Evolutionary conservation across 2,329 filamentous ascomycete species (phyloP).

Genomic region (Thermoascus crustaceus): DNA sequence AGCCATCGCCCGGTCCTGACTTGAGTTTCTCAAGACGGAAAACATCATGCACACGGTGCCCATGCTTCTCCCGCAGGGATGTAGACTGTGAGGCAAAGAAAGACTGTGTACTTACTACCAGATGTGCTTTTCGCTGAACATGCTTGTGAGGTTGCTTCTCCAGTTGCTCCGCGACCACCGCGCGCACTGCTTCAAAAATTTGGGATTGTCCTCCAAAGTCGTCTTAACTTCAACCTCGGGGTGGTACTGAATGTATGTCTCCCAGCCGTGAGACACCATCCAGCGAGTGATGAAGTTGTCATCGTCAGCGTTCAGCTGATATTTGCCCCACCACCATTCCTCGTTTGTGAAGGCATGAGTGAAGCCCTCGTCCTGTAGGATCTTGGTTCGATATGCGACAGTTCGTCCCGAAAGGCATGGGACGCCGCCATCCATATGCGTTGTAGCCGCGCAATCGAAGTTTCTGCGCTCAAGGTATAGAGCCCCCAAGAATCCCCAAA

Average conservation of each 20-base stretch:
- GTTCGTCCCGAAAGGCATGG: conserved; percentile 94
- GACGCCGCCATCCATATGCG: conserved; percentile 90
- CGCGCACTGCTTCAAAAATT: conserved; percentile 87
- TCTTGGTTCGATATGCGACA: conserved; percentile 82
- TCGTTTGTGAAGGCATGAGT: conserved; percentile 85
- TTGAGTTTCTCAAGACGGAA: background rate
- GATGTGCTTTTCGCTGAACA: conserved; percentile 74
- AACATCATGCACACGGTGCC: too few species aligned
- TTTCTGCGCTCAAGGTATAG: conserved; percentile 90
- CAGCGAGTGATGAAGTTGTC: conserved; percentile 98
- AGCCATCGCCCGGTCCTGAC: conserved; percentile 1
- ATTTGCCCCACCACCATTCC: conserved; percentile 68
- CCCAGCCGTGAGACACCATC: conserved; percentile 86
- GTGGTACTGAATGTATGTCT: conserved; percentile 93
- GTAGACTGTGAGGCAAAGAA: conserved; percentile 10
- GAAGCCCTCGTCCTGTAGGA: conserved; percentile 77
- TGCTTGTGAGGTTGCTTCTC: conserved; percentile 90
- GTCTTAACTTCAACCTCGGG: conserved; percentile 85
- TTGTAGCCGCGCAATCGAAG: conserved; percentile 93
- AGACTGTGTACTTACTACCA: conserved; percentile 61
- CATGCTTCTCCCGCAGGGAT: too few species aligned
- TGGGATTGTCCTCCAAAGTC: conserved; percentile 78
- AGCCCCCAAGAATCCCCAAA: conserved; percentile 85
- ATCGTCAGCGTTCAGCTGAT: conserved; percentile 89
- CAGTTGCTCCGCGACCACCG: conserved; percentile 97